Evolutionary conservation across 768 basidiomycete species (phyloP).

Genomic region (Pluteus cervinus): DNA sequence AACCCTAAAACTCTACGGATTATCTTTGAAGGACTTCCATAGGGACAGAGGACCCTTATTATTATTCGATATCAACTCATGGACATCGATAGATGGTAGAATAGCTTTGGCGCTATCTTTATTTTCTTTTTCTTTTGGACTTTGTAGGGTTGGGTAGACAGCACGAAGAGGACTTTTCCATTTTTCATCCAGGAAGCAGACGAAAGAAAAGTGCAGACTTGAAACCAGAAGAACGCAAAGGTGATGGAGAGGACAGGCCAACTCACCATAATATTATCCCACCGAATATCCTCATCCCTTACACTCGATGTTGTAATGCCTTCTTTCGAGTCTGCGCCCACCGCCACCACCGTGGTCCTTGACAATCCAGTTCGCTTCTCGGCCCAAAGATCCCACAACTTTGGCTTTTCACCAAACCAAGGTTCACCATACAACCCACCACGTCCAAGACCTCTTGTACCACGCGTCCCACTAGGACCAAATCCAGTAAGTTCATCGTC

Average conservation of each 20-base stretch:
- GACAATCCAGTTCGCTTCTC: too few relatives aligned
- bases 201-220: neutral
- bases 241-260: too few relatives aligned
- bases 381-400: slow-evolving; percentile 40
- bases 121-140: too few relatives aligned
- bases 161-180: neutral
- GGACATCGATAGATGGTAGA: too few relatives aligned
- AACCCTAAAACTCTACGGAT: too few relatives aligned
- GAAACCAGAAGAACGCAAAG: slow-evolving; percentile 5
- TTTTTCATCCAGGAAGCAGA: neutral
- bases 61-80: too few relatives aligned
- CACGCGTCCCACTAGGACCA: neutral
- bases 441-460: neutral
- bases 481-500: neutral
- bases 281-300: slow-evolving; percentile 16
- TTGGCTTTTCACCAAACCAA: slow-evolving; percentile 19
- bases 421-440: neutral
- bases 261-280: slow-evolving; percentile 39
- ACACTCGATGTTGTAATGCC: too few relatives aligned
- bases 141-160: neutral
- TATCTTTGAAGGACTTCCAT: too few relatives aligned
- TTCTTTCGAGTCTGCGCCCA: too few relatives aligned
- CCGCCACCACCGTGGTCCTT: too few relatives aligned
- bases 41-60: too few relatives aligned
- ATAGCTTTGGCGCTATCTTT: too few relatives aligned